Evolutionary conservation across 352 stramenopile genomes (phyloP), one percentile per base, ranked within the genome.

Genomic region (Pythium rishiriense): DNA sequence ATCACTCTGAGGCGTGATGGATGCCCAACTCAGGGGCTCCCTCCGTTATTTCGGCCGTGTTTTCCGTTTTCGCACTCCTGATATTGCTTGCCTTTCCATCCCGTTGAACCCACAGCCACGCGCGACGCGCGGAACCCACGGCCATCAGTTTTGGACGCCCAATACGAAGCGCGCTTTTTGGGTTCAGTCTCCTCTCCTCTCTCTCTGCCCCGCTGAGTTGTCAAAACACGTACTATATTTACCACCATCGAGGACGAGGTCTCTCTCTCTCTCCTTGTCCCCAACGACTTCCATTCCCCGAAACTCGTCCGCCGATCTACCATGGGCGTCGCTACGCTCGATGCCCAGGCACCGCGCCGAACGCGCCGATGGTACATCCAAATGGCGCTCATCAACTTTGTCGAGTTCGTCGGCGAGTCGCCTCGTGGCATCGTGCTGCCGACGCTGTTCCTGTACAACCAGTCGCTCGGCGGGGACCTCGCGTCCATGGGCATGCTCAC

Each of bases 361-460:
- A 43, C 37, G 14, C 37, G 37, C 14, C 37, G 74, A 58, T 92
- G 83, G 83, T 85, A 86, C 60, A 68, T 87, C 52, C 83, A 90
- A 64, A 92, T 92, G 79, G 66, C 67, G 33, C 72, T 92, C 22
- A 78, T 92, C 77, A 90, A 92, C 73, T 86, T 92, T 62, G 78
- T 92, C 59, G 83, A 92, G 61, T 90, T 92, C 62, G 59, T 81
- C n/a, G 83, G 79, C 26, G 83, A 92, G 57, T 88, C 79, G 4
- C 88, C 83, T 21, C 78, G 83, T 19, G 83, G 83, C 45, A 69
- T 92, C 22, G 81, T 90, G 65, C 69, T 92, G 56, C 72, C 83
- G 49, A 90, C 83, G 41, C 81, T 92, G 45, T 92, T 88, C 69
- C 79, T 92, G 21, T 92, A 92, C 75, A 87, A 69, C 67, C 86